A percentile compares a stretch with the other conserved stretches of the same genome.
These are phyloP conservation scores for Gamarada debralockiae DNA, from an alignment of 495 filamentous ascomycete genomes.

Conservation along the genomic window DNA sequence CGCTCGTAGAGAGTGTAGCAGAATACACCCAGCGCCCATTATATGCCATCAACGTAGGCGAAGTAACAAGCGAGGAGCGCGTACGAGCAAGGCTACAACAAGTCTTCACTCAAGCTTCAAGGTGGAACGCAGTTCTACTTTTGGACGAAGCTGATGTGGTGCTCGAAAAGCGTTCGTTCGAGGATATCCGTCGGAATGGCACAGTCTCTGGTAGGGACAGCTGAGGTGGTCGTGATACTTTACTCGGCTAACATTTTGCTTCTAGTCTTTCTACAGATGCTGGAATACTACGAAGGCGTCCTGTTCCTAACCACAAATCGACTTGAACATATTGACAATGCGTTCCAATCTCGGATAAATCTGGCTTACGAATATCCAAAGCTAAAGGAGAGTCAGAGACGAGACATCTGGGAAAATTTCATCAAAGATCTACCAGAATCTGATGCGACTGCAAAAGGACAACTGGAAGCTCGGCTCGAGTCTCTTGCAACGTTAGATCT, in stretches of 20 bases:
- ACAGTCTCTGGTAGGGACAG: background rate
- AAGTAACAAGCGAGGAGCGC: background rate
- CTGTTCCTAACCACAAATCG: conserved; percentile 22
- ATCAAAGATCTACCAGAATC: background rate
- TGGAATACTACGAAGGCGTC: conserved; percentile 36
- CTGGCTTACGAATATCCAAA: conserved; percentile 36
- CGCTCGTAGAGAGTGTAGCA: background rate
- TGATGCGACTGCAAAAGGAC: background rate
- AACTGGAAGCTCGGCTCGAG: background rate
- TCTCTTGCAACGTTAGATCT: background rate
- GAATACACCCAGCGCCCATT: background rate
- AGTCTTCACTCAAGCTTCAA: background rate
- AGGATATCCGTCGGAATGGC: background rate
- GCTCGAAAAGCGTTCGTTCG: conserved; percentile 7
- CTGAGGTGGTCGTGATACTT: too few relatives aligned
- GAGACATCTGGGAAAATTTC: conserved; percentile 12
- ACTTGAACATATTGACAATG: conserved; percentile 36
- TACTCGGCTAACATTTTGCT: too few relatives aligned
- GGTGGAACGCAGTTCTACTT: conserved; percentile 52
- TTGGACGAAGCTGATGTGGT: conserved; percentile 53
- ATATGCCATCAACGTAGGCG: background rate
- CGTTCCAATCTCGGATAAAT: conserved; percentile 41
- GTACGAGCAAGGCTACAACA: background rate
- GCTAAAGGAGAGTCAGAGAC: conserved; percentile 22
- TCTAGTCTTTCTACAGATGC: conserved; percentile 28